Conservation (phyloP, 2,329 filamentous ascomycete species). For the Ceratocystis colombiana region DNA sequence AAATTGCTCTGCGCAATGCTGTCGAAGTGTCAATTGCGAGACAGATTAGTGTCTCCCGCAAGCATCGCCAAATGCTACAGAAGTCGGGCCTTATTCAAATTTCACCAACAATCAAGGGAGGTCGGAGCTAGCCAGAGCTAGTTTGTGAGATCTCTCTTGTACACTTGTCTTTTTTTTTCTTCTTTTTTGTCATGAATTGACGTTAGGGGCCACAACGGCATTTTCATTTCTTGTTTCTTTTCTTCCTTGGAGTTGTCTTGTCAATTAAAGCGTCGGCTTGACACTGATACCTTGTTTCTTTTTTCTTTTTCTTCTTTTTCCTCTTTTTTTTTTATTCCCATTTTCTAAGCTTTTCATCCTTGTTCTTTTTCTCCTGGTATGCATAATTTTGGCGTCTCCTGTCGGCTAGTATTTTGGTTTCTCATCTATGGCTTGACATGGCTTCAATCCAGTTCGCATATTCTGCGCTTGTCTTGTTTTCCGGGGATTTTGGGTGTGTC, state of each 20-base stretch:
- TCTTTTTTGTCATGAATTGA: conserved; percentile 22
- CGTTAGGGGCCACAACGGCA: background rate
- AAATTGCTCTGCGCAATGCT: conserved; percentile 42
- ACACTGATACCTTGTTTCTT: too few species aligned
- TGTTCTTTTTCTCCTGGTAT: conserved; percentile 1
- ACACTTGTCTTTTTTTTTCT: conserved; percentile 18
- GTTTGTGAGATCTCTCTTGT: conserved; percentile 21
- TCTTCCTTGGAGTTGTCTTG: background rate
- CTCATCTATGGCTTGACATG: background rate
- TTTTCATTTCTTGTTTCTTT: conserved; percentile 26
- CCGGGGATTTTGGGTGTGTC: background rate
- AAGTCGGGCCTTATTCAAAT: conserved; percentile 25
- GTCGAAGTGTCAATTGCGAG: conserved; percentile 58
- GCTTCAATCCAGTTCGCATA: conserved; percentile 3
- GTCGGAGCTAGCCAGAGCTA: conserved; percentile 18
- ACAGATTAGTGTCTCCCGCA: conserved; percentile 54
- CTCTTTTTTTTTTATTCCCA: conserved; percentile 8
- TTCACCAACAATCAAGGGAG: conserved; percentile 28
- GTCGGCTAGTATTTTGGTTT: conserved; percentile 4
- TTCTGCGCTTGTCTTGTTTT: background rate
- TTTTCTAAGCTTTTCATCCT: background rate
- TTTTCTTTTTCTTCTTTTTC: background rate
- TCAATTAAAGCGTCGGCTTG: too few species aligned
- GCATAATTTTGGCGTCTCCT: conserved; percentile 17
- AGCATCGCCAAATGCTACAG: conserved; percentile 48